These are phyloP conservation scores for Thraustochytrium striatum DNA, from an alignment of 352 stramenopile species.

Conservation along the genomic window DNA sequence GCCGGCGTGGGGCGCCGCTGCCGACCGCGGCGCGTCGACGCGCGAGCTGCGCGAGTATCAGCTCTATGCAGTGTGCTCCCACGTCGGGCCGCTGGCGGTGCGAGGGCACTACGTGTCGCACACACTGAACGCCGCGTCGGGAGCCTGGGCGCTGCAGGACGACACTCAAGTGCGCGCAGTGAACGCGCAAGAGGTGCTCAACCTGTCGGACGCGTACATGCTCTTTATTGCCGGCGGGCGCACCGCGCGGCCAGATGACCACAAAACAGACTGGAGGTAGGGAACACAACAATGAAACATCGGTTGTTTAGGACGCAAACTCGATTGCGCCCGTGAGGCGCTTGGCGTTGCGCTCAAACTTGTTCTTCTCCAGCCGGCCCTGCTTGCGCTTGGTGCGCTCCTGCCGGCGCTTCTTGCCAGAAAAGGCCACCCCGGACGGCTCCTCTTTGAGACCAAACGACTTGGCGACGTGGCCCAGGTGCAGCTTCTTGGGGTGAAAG, in stretches of 20 bases:
- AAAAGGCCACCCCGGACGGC: constrained; percentile 13
- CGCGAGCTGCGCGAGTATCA: constrained; percentile 22
- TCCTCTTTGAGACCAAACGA: constrained; percentile 66
- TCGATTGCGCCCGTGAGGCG: background rate
- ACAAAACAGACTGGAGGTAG: background rate
- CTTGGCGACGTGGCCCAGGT: constrained; percentile 88
- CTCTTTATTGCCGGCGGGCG: too few species aligned
- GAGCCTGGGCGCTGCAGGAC: constrained; percentile 4
- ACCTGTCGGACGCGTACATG: constrained; percentile 26
- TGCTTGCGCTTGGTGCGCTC: background rate
- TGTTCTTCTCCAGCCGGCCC: constrained; percentile 13
- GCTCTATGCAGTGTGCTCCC: constrained; percentile 4
- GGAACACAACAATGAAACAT: background rate
- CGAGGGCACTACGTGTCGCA: constrained; percentile 22
- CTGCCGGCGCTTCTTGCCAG: background rate
- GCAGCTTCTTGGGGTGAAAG: constrained; percentile 83
- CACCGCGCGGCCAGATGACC: too few species aligned
- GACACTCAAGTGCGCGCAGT: constrained; percentile 4
- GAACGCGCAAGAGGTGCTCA: constrained; percentile 5
- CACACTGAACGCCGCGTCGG: background rate
- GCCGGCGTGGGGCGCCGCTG: too few species aligned
- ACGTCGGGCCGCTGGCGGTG: constrained; percentile 1
- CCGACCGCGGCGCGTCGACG: background rate
- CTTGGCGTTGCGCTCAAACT: background rate
- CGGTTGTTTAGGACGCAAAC: background rate